Base-by-base conservation (phyloP, 2,329 filamentous ascomycete genomes). In the Sporothrix humicola region DNA sequence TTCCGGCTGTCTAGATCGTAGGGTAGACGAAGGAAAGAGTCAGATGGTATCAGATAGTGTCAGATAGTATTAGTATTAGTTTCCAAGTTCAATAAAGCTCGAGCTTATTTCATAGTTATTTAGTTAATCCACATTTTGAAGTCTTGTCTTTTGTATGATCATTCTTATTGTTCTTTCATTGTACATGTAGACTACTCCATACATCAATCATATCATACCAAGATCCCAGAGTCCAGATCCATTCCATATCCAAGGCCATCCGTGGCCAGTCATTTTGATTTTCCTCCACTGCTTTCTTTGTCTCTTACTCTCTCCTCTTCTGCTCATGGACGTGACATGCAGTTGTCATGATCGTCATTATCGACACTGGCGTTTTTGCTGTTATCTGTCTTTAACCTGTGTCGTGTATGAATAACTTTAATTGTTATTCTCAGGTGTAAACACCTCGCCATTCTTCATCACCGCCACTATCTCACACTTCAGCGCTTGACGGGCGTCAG, bases 401-500 rank as follows among this genome's bases (percentile, higher is more conserved):
- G 58, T 3, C 20, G n/a, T n/a, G n/a, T n/a, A n/a, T n/a, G n/a
- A n/a, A n/a, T n/a, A n/a, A n/a, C n/a, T n/a, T n/a, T n/a, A n/a
- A n/a, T n/a, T n/a, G n/a, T 26, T 26, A 10, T 10, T 56, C 52
- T 37, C 31, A 56, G 20, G 15, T 26, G 52, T 52, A n/a, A 0
- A 42, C 17, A 42, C 31, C 31, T 37, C 58, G 3, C 10, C 3
- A 10, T 26, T 20, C 3, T 2, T 59, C 17, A 15, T 7, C 48
- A 42, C 20, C 48, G n/a, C n/a, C n/a, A n/a, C n/a, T n/a, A n/a
- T 10, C 48, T 1, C 17, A 7, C 50, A 5, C 26, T 44, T 63
- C 63, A 77, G 42, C 74, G 72, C 75, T 75, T 75, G 15, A 77
- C 76, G 4, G 72, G 73, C 26, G 75, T 79, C 72, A 79, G 73